Percentiles rank a stretch among this genome's conserved stretches.
phyloP scores from a whole-genome alignment of 176 grass and related monocot genomes.

The Raddia distichophylla region DNA sequence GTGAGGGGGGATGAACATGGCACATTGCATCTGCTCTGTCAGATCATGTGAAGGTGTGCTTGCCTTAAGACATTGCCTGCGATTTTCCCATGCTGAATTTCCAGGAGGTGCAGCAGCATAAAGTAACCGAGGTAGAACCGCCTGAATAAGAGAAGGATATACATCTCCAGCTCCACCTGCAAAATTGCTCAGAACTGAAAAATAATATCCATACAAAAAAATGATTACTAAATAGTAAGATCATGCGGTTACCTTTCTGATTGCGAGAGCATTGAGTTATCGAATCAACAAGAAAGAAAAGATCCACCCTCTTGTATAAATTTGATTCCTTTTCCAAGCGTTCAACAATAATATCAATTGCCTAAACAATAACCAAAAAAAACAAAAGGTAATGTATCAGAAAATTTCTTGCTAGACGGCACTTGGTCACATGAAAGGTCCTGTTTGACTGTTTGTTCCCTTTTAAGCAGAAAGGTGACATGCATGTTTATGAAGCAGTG shows the following conservation, averaged over 20 bases:
- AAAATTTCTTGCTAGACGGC: slow-evolving; percentile 19
- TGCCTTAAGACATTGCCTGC: slow-evolving; percentile 93
- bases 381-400: slow-evolving; percentile 14
- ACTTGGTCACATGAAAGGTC: slow-evolving; percentile 19
- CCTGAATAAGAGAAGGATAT: slow-evolving; percentile 81
- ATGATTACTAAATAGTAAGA: background rate
- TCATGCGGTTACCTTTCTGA: slow-evolving; percentile 62
- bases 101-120: slow-evolving; percentile 82
- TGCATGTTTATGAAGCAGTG: slow-evolving; percentile 29
- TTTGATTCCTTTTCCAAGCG: slow-evolving; percentile 78
- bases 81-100: slow-evolving; percentile 91
- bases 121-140: slow-evolving; percentile 75
- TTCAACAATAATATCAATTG: slow-evolving; percentile 75
- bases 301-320: slow-evolving; percentile 84
- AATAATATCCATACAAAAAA: slow-evolving; percentile 31
- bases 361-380: slow-evolving; percentile 50
- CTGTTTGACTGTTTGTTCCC: background rate
- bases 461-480: slow-evolving; percentile 19
- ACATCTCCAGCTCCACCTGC: slow-evolving; percentile 78
- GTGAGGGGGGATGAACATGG: slow-evolving; percentile 35
- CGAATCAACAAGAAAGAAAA: slow-evolving; percentile 97
- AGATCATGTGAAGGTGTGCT: slow-evolving; percentile 34
- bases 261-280: slow-evolving; percentile 87
- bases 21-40: slow-evolving; percentile 35
- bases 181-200: slow-evolving; percentile 41